Evolutionary conservation across 1,284 basidiomycete species (phyloP).

Genomic region (Melampsora abietis-canadensis): DNA sequence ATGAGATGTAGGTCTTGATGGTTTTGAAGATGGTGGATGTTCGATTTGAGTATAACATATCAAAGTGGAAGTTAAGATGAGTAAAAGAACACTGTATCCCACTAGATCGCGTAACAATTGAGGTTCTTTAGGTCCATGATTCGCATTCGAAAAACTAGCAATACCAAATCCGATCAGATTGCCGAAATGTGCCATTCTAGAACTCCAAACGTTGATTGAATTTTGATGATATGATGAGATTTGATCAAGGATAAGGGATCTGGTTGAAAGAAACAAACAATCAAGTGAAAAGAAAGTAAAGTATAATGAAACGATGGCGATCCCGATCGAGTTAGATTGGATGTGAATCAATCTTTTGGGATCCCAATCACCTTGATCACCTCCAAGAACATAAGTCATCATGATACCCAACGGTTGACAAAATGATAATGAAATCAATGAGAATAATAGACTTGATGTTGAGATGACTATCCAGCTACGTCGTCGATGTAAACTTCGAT

Average conservation of each 20-base stretch:
- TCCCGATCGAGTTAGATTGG: constrained; percentile 1
- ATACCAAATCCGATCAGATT: constrained; percentile 2
- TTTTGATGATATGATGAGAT: constrained; percentile 9
- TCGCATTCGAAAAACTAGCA: not conserved
- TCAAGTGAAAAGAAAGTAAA: constrained; percentile 10
- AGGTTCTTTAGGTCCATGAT: constrained; percentile 15
- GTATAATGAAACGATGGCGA: constrained; percentile 24
- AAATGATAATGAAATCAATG: constrained; percentile 20
- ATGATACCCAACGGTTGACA: constrained; percentile 9
- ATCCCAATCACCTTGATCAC: constrained; percentile 35
- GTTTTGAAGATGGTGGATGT: not conserved
- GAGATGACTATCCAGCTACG: not conserved
- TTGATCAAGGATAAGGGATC: constrained; percentile 28
- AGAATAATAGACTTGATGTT: not conserved
- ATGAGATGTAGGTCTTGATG: not conserved
- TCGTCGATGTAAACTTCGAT: not conserved
- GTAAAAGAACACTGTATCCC: not conserved
- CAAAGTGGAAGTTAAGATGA: not conserved
- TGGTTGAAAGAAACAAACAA: not conserved
- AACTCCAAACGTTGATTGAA: constrained; percentile 7
- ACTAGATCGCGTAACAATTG: constrained; percentile 10
- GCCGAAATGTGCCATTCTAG: constrained; percentile 5
- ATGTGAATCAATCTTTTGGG: not conserved
- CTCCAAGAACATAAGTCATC: constrained; percentile 4
- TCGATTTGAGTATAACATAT: constrained; percentile 4